phyloP scores from a whole-genome alignment of 2,329 filamentous ascomycete species.

The Trichoderma afroharzianum region DNA sequence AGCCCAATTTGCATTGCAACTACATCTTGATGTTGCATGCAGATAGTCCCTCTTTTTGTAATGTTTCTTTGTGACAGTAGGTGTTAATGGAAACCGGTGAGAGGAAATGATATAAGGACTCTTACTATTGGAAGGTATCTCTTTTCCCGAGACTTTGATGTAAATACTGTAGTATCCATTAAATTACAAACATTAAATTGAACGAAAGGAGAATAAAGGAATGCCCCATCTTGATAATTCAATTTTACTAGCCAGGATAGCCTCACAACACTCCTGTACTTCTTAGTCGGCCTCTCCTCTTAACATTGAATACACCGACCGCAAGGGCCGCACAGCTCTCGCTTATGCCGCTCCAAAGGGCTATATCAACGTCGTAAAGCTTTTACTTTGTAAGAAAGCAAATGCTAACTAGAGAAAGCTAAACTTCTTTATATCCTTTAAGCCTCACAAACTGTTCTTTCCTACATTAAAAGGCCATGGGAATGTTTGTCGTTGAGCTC shows the following conservation, averaged over 20 bases:
- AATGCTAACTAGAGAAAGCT: background rate
- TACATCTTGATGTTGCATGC: background rate
- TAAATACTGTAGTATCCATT: no score
- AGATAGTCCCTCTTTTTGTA: background rate
- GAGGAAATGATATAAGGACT: no score
- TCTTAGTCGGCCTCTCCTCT: background rate
- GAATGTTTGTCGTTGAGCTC: background rate
- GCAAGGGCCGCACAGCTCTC: background rate
- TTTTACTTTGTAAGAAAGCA: background rate
- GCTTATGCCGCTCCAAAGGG: background rate
- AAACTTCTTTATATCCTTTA: background rate
- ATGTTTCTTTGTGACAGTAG: no score
- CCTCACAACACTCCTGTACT: background rate
- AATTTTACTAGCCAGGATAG: no score
- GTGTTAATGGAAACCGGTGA: no score
- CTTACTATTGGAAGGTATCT: background rate
- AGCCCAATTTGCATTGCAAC: background rate
- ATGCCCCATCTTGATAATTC: no score
- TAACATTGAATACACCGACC: background rate
- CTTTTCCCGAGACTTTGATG: no score
- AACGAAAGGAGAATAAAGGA: background rate
- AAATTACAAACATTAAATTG: background rate
- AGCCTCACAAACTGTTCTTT: no score
- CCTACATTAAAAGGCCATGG: background rate
- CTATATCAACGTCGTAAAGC: background rate